phyloP scores from a whole-genome alignment of 1,284 basidiomycete genomes.

The Cerioporus squamosus region DNA sequence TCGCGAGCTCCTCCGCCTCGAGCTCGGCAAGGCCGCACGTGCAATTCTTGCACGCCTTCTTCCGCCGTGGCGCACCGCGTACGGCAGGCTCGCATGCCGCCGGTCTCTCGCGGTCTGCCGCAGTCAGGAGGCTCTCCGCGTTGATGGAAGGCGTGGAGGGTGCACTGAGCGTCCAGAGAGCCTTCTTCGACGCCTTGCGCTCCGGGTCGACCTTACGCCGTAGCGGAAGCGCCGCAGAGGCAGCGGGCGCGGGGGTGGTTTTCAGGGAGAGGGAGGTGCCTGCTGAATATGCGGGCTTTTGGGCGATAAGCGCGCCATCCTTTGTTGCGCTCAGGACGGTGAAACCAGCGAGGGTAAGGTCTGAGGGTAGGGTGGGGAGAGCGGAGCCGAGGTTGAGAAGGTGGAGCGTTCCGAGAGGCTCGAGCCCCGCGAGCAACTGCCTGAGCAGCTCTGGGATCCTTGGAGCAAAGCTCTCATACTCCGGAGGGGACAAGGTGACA shows the following conservation, averaged over 20 bases:
- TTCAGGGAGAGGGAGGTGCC: slow-evolving; percentile 39
- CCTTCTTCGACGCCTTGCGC: slow-evolving; percentile 71
- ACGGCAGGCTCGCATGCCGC: slow-evolving; percentile 68
- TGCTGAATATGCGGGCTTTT: slow-evolving; percentile 60
- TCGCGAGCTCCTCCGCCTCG: slow-evolving; percentile 76
- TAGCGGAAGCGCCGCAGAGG: slow-evolving; percentile 47
- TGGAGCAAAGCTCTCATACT: slow-evolving; percentile 61
- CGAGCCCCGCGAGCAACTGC: slow-evolving; percentile 60
- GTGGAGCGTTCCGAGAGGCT: slow-evolving; percentile 70
- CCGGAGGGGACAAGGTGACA: slow-evolving; percentile 59
- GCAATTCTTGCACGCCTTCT: slow-evolving; percentile 94
- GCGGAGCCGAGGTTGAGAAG: slow-evolving; percentile 56
- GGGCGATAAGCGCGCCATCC: slow-evolving; percentile 58
- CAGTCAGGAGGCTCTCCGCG: slow-evolving; percentile 75
- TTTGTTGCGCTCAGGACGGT: slow-evolving; percentile 46
- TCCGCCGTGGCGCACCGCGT: slow-evolving; percentile 59
- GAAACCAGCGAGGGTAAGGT: slow-evolving; percentile 69
- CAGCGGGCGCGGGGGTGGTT: slow-evolving; percentile 27
- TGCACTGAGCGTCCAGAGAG: slow-evolving; percentile 75
- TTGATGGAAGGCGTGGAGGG: slow-evolving; percentile 72
- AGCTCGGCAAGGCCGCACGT: slow-evolving; percentile 93
- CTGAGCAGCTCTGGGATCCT: slow-evolving; percentile 58
- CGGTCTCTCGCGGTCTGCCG: slow-evolving; percentile 73
- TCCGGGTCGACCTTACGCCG: slow-evolving; percentile 58
- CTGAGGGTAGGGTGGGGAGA: slow-evolving; percentile 51